Percentiles rank a stretch among this genome's conserved stretches.
Evolutionary conservation across 1,284 basidiomycete species (phyloP).

Genomic region (Malassezia equina): DNA sequence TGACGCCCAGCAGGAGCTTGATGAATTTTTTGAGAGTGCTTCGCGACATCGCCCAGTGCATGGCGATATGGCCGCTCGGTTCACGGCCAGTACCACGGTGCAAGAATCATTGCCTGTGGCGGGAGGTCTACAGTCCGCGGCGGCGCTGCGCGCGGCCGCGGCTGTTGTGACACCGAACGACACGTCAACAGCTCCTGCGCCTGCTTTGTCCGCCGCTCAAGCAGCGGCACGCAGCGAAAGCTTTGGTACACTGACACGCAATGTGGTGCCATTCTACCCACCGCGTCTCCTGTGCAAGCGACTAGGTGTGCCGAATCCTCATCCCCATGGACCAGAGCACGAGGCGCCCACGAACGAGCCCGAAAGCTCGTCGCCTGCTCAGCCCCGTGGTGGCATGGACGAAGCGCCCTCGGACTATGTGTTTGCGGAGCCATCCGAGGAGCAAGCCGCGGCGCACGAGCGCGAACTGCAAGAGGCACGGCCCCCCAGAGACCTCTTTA

Average conservation of each 20-base stretch:
- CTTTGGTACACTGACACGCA: constrained; percentile 12
- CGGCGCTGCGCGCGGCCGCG: background rate
- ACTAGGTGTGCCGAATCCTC: constrained; percentile 1
- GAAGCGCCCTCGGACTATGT: background rate
- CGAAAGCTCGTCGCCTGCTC: background rate
- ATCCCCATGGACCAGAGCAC: background rate
- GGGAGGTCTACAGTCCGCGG: background rate
- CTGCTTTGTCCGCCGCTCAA: constrained; percentile 3
- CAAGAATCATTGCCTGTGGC: background rate
- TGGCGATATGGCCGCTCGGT: constrained; percentile 82
- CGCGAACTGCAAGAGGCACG: background rate
- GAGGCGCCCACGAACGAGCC: background rate
- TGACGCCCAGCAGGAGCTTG: constrained; percentile 65
- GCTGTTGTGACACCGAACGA: background rate
- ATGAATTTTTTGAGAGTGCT: constrained; percentile 76
- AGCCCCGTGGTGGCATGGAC: background rate
- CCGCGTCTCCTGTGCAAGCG: constrained; percentile 17
- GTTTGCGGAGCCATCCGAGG: constrained; percentile 1
- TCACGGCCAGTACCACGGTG: constrained; percentile 52
- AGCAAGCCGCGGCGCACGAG: background rate
- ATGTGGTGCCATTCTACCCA: background rate
- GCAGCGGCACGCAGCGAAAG: constrained; percentile 2
- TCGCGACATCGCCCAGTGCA: constrained; percentile 82
- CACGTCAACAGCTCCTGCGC: background rate
- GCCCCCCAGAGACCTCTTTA: constrained; percentile 12